Percentiles rank a stretch among this genome's conserved stretches.
phyloP scores from a whole-genome alignment of 805 yeast genomes.

The Sugiyamaella mastotermitis region DNA sequence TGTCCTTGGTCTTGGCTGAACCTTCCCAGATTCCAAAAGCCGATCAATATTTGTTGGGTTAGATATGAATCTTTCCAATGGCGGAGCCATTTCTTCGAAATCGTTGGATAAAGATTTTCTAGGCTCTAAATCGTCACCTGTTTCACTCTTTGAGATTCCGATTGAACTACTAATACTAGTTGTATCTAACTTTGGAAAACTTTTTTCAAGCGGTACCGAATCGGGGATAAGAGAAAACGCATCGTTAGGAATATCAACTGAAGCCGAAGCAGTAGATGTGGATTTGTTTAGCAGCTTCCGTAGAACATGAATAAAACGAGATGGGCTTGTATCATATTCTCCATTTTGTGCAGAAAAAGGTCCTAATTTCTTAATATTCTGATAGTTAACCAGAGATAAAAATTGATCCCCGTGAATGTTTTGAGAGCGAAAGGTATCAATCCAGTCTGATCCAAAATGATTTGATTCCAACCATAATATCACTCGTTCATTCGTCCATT shows the following conservation, averaged over 20 bases:
- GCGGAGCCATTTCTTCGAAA: not conserved
- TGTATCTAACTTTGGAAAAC: too few relatives aligned
- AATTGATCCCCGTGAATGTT: slow-evolving; percentile 59
- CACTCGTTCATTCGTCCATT: slow-evolving; percentile 72
- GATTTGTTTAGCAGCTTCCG: slow-evolving; percentile 38
- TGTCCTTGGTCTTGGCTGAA: not conserved
- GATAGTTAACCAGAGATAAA: slow-evolving; percentile 61
- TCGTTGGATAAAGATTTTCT: not conserved
- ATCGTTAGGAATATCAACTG: not conserved
- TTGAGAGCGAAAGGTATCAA: slow-evolving; percentile 51
- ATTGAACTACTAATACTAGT: too few relatives aligned
- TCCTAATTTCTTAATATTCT: slow-evolving; percentile 43
- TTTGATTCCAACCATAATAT: slow-evolving; percentile 61
- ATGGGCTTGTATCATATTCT: slow-evolving; percentile 44
- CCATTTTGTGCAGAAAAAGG: slow-evolving; percentile 30
- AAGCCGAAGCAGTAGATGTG: not conserved
- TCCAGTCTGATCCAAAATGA: slow-evolving; percentile 70
- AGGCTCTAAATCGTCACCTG: not conserved
- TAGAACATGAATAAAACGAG: slow-evolving; percentile 49
- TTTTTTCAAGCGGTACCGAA: not conserved
- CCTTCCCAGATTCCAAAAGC: not conserved
- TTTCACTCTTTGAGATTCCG: too few relatives aligned
- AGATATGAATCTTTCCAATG: not conserved
- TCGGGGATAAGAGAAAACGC: not conserved
- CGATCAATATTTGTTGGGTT: not conserved